These are phyloP conservation scores for Flammula alnicola DNA, from an alignment of 1,284 basidiomycete species.

Conservation along the genomic window DNA sequence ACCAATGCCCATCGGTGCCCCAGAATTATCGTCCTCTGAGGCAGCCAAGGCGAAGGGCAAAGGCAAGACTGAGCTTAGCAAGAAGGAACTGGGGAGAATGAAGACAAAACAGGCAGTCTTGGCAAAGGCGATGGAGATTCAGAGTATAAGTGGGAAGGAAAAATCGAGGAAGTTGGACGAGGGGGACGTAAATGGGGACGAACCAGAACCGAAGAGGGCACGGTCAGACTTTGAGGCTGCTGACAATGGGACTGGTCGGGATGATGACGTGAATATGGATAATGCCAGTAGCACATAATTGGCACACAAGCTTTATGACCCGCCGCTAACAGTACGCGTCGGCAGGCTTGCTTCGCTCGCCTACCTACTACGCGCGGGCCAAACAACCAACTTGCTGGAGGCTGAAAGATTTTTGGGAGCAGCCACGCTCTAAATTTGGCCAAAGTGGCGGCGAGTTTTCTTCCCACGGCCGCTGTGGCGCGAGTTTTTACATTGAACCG, in stretches of 20 bases:
- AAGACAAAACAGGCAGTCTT: slow-evolving; percentile 52
- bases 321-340: too few species aligned
- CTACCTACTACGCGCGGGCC: too few species aligned
- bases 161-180: slow-evolving; percentile 24
- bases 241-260: not conserved
- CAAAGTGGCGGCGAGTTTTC: too few species aligned
- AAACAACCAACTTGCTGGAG: too few species aligned
- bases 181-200: slow-evolving; percentile 19
- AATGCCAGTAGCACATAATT: not conserved
- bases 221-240: slow-evolving; percentile 7
- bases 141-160: slow-evolving; percentile 18
- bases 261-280: slow-evolving; percentile 8
- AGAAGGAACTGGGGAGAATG: slow-evolving; percentile 53
- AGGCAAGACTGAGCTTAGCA: slow-evolving; percentile 27
- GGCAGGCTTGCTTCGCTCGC: too few species aligned
- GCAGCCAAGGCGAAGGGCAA: slow-evolving; percentile 23
- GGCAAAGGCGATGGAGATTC: slow-evolving; percentile 33
- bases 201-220: slow-evolving; percentile 6
- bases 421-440: too few species aligned
- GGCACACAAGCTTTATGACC: too few species aligned
- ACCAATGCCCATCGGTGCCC: slow-evolving; percentile 25
- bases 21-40: slow-evolving; percentile 26
- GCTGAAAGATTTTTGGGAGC: too few species aligned
- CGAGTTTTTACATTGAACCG: too few species aligned
- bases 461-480: too few species aligned